Evolutionary conservation across 2,329 filamentous ascomycete genomes (phyloP), one percentile per base, ranked within the genome.

Genomic region (Penicillium janthinellum): DNA sequence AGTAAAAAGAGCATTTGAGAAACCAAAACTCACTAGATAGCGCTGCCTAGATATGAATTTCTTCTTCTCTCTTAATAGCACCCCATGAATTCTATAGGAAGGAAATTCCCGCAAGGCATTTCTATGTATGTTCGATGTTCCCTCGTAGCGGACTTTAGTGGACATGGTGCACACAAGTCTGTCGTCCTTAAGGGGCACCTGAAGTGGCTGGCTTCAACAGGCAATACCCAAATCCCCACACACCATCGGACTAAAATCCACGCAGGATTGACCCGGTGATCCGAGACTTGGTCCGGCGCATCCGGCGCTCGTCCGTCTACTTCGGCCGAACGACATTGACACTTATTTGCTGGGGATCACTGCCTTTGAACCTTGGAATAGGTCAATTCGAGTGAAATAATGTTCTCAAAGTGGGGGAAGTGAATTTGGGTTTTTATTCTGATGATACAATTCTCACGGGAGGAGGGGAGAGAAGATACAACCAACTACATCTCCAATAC

Each of bases 401-500:
- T 31, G 22, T 39, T 39, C 20, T 55, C 35, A 12, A 39, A 25
- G 11, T 47, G 11, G 25, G 12, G 17, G 28, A 34, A 45, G 60
- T 55, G 22, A 45, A 56, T 48, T 58, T 25, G 47, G 42, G 4
- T 47, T 47, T 47, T 47, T 47, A 28, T 55, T 58, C 57, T 63
- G 56, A 65, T 31, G 31, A 67, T 69, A 65, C 62, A 37, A 67
- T 67, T 65, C 63, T 60, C 61, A 67, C 61, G 64, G 64, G 68
- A 51, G 50, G 64, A 70, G 70, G 68, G 70, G 71, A 72, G 71
- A 72, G 64, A 66, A 68, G 54, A 65, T 64, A 68, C 60, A 67
- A 67, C 49, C 63, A 55, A 64, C 60, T 70, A 72, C 67, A 71
- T 70, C 65, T 68, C 62, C 64, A 69, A 70, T 67, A 71, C 64